Base-by-base conservation (phyloP, 306 rosid species). In the Crotalaria pallida region DNA sequence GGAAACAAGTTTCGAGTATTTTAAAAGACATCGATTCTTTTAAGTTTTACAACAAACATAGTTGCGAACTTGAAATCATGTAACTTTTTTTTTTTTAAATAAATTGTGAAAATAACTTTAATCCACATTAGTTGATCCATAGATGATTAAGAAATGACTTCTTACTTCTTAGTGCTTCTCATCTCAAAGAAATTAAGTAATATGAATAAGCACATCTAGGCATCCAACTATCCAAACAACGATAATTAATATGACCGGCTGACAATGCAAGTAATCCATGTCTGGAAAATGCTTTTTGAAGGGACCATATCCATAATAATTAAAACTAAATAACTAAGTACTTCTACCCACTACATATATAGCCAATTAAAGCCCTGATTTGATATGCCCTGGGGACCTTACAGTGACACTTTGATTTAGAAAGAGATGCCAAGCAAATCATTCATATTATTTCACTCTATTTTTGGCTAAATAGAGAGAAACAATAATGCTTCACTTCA, bases 401-500 rank as follows among this genome's bases (percentile, higher is more conserved):
- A 36, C 29, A 58, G 72, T 71, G 59, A 67, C 49, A 66, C 56
- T 7, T 65, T 19, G 60, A 67, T 58, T 50, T 50, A 41, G 27
- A 67, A 76, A 23, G 1, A 82, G 86, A 78, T 82, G 69, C 83
- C 76, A 67, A 75, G 69, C 67, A 74, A 72, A 78, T 79, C 83
- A 78, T 36, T 50, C 60, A 65, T 13, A 2, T 29, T 29, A 31
- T 31, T 58, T 62, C 24, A 50, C 26, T 51, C 45, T 48, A 15
- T 51, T 33, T 67, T 26, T 3, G 33, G 48, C 48, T 47, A 34
- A 45, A 41, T 47, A 62, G 11, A 6, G 2, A 31, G 27, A 65
- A 66, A 50, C 2, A 44, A 31, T 11, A 69, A 49, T 71, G 75
- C 49, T 71, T 59, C 51, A 38, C 23, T 56, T 61, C 38, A 67